Evolutionary conservation across 176 grass and related monocot genomes (phyloP).

Genomic region (Juncus inflexus): DNA sequence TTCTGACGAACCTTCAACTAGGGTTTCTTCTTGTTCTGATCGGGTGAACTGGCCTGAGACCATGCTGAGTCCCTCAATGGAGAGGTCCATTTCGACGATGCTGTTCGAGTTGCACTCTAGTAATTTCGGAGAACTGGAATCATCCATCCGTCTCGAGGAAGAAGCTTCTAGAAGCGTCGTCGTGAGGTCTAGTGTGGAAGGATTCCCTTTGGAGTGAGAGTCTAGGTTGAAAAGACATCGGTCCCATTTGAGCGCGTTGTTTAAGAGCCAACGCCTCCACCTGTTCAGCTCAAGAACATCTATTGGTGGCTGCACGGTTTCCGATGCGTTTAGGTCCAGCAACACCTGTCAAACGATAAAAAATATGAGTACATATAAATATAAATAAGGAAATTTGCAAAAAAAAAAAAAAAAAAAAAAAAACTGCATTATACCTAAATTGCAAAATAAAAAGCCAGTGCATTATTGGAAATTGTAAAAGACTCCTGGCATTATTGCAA

Average conservation of each 20-base stretch:
- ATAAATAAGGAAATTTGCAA: too few relatives aligned
- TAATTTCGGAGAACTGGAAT: slow-evolving; percentile 30
- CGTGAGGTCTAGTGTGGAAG: slow-evolving; percentile 22
- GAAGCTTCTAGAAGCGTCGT: slow-evolving; percentile 32
- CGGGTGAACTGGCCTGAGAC: slow-evolving; percentile 17
- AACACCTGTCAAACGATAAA: slow-evolving; percentile 41
- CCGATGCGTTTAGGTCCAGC: slow-evolving; percentile 31
- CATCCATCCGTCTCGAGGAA: slow-evolving; percentile 32
- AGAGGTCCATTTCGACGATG: slow-evolving; percentile 38
- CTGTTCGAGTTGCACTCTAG: slow-evolving; percentile 34
- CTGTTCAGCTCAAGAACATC: slow-evolving; percentile 87
- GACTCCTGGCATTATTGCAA: too few relatives aligned
- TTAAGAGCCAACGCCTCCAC: slow-evolving; percentile 53
- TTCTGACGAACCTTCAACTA: slow-evolving; percentile 34
- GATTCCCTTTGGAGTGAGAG: slow-evolving; percentile 55
- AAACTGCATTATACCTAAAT: background rate
- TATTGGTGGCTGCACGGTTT: slow-evolving; percentile 36
- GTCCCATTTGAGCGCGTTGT: slow-evolving; percentile 71
- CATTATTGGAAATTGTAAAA: background rate
- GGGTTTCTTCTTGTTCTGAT: slow-evolving; percentile 32
- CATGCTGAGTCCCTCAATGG: slow-evolving; percentile 39
- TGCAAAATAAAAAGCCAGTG: background rate
- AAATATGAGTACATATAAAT: background rate
- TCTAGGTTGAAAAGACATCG: slow-evolving; percentile 59
- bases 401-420: too few relatives aligned